These are phyloP conservation scores for Silene uniflora DNA, from an alignment of 148 eudicot genomes.

Conservation along the genomic window DNA sequence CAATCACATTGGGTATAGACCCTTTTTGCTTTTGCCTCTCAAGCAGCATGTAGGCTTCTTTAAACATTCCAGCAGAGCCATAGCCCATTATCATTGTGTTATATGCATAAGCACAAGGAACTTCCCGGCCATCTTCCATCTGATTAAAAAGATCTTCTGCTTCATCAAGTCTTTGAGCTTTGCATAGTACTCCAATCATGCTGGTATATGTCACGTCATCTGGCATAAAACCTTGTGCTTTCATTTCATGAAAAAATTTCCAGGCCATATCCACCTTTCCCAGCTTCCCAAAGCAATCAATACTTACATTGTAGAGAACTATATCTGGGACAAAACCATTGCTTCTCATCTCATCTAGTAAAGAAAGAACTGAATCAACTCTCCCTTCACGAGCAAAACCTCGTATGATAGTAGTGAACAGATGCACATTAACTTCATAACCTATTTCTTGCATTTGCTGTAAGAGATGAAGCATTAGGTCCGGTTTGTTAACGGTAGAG, in stretches of 20 bases:
- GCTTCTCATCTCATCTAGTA: constrained; percentile 85
- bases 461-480: constrained; percentile 70
- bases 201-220: constrained; percentile 93
- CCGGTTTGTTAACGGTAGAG: constrained; percentile 55
- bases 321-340: constrained; percentile 65
- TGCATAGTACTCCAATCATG: constrained; percentile 88
- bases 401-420: constrained; percentile 82
- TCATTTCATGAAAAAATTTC: constrained; percentile 96
- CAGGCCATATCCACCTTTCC: constrained; percentile 98
- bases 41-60: constrained; percentile 68
- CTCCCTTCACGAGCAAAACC: constrained; percentile 75
- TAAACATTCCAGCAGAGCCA: constrained; percentile 78
- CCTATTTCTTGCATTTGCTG: constrained; percentile 92
- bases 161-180: constrained; percentile 66
- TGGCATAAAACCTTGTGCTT: constrained; percentile 61
- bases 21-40: constrained; percentile 85
- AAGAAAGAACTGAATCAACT: constrained; percentile 77
- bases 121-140: constrained; percentile 68
- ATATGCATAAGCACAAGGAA: constrained; percentile 98
- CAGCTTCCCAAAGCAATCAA: constrained; percentile 86
- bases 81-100: constrained; percentile 98
- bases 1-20: constrained; percentile 82
- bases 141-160: constrained; percentile 81
- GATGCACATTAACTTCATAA: constrained; percentile 76
- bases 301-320: constrained; percentile 90